Evolutionary conservation across 306 rosid genomes (phyloP), one percentile per base, ranked within the genome.

Genomic region (Sicyos baderoa): DNA sequence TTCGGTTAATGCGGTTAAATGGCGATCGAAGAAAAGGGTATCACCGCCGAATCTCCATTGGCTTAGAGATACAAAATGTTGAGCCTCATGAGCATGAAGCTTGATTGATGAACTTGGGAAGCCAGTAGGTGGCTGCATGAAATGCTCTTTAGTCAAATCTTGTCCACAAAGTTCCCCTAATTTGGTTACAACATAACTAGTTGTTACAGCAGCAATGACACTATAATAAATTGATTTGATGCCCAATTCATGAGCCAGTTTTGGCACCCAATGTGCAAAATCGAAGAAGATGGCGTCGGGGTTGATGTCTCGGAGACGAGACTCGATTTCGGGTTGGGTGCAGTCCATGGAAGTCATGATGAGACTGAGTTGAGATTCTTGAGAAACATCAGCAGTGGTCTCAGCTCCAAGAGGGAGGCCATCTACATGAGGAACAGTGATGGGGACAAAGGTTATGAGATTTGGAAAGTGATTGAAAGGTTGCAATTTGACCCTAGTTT

Each of bases 301-400:
- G 23, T 48, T 82, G 21, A 90, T 83, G 8, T 77, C 4, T 13
- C 10, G 70, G 9, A 64, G 70, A 13, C 11, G 71, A 40, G n/a
- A 61, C 73, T 84, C 76, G 58, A 82, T 77, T 17, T 21, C 32
- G 8, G 85, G 86, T 72, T 76, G 63, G 7, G 94, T 89, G 48
- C 76, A 82, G 37, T 89, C 96, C 91, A 85, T 79, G 61, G 91
- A 86, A 1, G 80, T 72, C 80, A 78, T 48, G 73, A 89, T 76
- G 72, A 70, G 88, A 13, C 44, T 44, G 35, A 83, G 44, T 18
- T 53, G 63, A 29, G 35, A 29, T 29, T 29, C 4, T 29, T 21
- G 66, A 11, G 90, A 87, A 18, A 90, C 54, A 15, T 90, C 92
- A 6, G 81, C 47, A 3, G 92, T 86, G 40, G 95, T 90, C 76